Base-by-base conservation (phyloP, 768 basidiomycete species). In the Russula brevipes region DNA sequence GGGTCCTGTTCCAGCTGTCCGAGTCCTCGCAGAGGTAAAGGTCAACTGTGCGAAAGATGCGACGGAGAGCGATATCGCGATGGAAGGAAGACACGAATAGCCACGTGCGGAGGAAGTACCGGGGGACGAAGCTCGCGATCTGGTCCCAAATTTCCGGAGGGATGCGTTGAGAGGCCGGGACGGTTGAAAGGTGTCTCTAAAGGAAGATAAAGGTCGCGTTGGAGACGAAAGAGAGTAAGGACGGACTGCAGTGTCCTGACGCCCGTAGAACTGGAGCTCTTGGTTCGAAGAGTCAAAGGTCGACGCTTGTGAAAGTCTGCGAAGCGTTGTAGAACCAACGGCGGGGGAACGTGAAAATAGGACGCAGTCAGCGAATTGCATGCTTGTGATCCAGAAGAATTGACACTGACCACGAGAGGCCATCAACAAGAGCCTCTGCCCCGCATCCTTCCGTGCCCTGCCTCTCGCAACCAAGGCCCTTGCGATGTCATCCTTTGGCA, bases 121-220 rank as follows among this genome's bases (percentile, higher is more conserved):
- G 81, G 7, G 86, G 85, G 46, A 82, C 84, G 65, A 81, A 79
- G 56, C 76, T 72, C 6, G 86, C 86, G 47, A 88, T 84, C 14
- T 80, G 77, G 66, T 85, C 84, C 86, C 87, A 88, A 46, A 88
- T 78, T 74, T 88, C 87, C 7, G 78, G 75, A 0, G 87, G 86
- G 17, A 81, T 80, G 24, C 85, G 82, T 63, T 82, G 85, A 3
- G 81, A 83, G 2, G 85, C 83, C 3, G 86, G 84, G 61, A 81
- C 80, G 66, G 77, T 73, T 45, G 76, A 72, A 67, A 82, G 82
- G 54, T 79, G 81, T 54, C 85, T 83, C 81, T 85, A 59, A 35
- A 47, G 46, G 33, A 36, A 58, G 59, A 61, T 60, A 56, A 64
- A 65, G 56, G 38, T 33, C 33, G 46, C n/a, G 45, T 39, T 10